Evolutionary conservation across 2,329 filamentous ascomycete genomes (phyloP).

Genomic region (Colletotrichum salicis): DNA sequence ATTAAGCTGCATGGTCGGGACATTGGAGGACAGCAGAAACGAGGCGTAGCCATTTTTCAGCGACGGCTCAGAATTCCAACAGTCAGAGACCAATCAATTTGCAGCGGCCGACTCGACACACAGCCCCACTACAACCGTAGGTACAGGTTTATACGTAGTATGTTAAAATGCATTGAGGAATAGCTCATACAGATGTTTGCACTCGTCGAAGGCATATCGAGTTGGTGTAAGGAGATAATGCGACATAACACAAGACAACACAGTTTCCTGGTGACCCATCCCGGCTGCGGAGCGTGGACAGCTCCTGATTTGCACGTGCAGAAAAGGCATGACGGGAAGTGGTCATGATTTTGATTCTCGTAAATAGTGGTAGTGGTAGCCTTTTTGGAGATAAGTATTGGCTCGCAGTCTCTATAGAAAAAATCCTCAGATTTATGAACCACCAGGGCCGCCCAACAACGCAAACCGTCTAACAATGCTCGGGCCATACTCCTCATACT

Average conservation of each 20-base stretch:
- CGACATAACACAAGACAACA: neutral
- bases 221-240: neutral
- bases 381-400: constrained; percentile 18
- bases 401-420: constrained; percentile 12
- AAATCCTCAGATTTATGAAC: constrained; percentile 63
- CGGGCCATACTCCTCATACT: constrained; percentile 96
- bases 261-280: neutral
- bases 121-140: too few species aligned
- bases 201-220: neutral
- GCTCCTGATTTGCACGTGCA: neutral
- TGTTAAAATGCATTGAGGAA: too few species aligned
- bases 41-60: too few species aligned
- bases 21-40: too few species aligned
- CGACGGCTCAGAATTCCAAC: too few species aligned
- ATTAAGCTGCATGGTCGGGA: too few species aligned
- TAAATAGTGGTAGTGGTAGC: constrained; percentile 14
- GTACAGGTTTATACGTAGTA: too few species aligned
- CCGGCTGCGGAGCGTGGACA: neutral
- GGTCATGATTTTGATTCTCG: constrained; percentile 33
- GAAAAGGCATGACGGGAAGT: constrained; percentile 15
- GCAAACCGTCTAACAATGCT: constrained; percentile 96
- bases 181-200: too few species aligned
- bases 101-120: too few species aligned
- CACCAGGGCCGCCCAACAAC: constrained; percentile 89
- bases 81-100: too few species aligned